phyloP scores from a whole-genome alignment of 139 green algal genomes.

The Pleodorina starrii region DNA sequence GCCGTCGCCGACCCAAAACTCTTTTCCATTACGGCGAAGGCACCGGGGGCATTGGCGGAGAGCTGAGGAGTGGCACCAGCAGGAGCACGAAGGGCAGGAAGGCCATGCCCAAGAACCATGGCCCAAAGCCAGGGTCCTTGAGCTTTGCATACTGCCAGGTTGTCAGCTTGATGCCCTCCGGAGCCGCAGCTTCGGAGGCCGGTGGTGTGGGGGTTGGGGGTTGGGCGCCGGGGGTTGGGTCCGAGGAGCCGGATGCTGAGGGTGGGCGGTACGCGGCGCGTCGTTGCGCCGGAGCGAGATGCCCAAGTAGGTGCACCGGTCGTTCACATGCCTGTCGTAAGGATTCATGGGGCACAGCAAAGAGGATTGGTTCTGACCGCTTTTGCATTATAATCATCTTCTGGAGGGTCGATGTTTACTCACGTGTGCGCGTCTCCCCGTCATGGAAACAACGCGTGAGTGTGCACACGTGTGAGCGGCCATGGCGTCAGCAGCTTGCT shows the following conservation, averaged over 20 bases:
- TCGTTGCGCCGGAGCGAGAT: no score
- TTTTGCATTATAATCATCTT: no score
- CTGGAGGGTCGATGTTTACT: no score
- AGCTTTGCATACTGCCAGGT: slow-evolving; percentile 40
- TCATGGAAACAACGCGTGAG: no score
- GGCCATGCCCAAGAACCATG: slow-evolving; percentile 38
- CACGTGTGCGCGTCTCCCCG: no score
- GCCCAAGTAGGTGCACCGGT: no score
- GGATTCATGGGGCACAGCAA: no score
- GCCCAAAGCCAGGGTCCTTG: slow-evolving; percentile 28
- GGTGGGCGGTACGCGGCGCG: not conserved
- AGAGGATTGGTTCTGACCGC: no score
- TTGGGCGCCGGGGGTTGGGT: not conserved
- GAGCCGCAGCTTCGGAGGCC: not conserved
- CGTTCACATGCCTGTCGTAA: no score
- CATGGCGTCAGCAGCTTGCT: no score
- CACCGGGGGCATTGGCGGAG: slow-evolving; percentile 25
- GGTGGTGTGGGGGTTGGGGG: not conserved
- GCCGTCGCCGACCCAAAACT: no score
- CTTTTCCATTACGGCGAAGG: not conserved
- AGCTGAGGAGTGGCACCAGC: slow-evolving; percentile 36
- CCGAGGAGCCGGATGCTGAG: not conserved
- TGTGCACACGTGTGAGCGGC: no score
- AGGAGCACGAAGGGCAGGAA: slow-evolving; percentile 47
- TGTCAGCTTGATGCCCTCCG: not conserved